A percentile compares a stretch with the other conserved stretches of the same genome.
Conservation (phyloP, 176 grass and related monocot genomes). For the Puya raimondii region DNA sequence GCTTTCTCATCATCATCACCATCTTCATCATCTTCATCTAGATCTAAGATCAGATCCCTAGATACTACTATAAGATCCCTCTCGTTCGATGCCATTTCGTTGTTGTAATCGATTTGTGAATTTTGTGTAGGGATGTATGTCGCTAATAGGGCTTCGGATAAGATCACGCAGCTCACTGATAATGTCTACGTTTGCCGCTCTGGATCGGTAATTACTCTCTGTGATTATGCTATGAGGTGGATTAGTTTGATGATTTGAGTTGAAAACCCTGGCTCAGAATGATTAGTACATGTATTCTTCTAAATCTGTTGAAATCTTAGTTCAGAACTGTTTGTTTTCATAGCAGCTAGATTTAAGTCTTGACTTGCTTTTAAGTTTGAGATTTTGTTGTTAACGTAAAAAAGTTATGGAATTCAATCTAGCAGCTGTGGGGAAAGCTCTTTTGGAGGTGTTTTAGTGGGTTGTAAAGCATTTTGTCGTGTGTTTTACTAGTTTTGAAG, state of each 20-base stretch:
- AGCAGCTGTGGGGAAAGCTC: background rate
- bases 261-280: no score
- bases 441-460: background rate
- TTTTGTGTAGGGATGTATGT: constrained; percentile 74
- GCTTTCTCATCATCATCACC: background rate
- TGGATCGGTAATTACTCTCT: constrained; percentile 66
- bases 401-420: no score
- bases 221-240: background rate
- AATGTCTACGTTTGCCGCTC: constrained; percentile 87
- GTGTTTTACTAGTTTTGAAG: background rate
- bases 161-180: constrained; percentile 76
- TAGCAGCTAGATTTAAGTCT: background rate
- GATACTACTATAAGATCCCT: background rate
- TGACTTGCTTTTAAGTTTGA: no score
- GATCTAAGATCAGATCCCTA: background rate
- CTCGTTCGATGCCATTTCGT: background rate
- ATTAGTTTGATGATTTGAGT: background rate
- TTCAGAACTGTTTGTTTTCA: background rate
- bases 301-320: no score
- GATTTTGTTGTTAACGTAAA: no score
- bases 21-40: background rate
- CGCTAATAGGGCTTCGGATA: constrained; percentile 76
- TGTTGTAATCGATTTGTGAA: constrained; percentile 1
- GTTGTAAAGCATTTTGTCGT: background rate
- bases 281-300: no score